Conservation (phyloP, 2,329 filamentous ascomycete genomes). For the Monilinia polystroma region DNA sequence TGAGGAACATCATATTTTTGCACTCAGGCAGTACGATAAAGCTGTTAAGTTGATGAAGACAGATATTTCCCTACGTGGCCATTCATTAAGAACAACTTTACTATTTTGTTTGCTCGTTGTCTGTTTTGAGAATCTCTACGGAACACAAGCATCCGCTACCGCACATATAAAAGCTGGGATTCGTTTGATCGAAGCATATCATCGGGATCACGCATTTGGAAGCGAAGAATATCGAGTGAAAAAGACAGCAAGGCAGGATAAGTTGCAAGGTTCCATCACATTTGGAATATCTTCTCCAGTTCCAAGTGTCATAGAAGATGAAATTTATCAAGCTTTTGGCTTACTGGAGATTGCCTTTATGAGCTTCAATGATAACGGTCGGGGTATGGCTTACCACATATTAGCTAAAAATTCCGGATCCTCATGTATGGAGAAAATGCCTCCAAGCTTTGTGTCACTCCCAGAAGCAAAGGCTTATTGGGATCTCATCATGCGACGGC, state of each 20-base stretch:
- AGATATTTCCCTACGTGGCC: neutral
- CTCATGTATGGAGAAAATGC: neutral
- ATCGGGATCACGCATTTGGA: neutral
- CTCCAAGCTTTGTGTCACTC: neutral
- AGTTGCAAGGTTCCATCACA: neutral
- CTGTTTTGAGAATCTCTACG: slow-evolving; percentile 6
- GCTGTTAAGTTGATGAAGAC: neutral
- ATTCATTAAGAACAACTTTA: slow-evolving; percentile 1
- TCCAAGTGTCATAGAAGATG: slow-evolving; percentile 15
- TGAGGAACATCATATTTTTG: neutral
- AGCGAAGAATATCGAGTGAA: neutral
- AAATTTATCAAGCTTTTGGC: slow-evolving; percentile 5
- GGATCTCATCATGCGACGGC: slow-evolving; percentile 12
- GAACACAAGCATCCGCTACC: neutral
- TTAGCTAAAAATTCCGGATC: slow-evolving; percentile 13
- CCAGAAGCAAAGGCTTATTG: slow-evolving; percentile 7
- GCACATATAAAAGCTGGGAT: neutral
- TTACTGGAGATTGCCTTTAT: neutral
- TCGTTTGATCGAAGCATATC: neutral
- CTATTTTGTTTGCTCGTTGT: slow-evolving; percentile 12
- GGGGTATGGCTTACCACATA: slow-evolving; percentile 13
- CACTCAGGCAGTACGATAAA: slow-evolving; percentile 1
- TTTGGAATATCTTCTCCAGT: slow-evolving; percentile 15
- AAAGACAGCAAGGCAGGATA: neutral
- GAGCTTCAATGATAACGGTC: neutral